Evolutionary conservation across 164 flowering plant species (phyloP).

Genomic region (Kalanchoe fedtschenkoi): DNA sequence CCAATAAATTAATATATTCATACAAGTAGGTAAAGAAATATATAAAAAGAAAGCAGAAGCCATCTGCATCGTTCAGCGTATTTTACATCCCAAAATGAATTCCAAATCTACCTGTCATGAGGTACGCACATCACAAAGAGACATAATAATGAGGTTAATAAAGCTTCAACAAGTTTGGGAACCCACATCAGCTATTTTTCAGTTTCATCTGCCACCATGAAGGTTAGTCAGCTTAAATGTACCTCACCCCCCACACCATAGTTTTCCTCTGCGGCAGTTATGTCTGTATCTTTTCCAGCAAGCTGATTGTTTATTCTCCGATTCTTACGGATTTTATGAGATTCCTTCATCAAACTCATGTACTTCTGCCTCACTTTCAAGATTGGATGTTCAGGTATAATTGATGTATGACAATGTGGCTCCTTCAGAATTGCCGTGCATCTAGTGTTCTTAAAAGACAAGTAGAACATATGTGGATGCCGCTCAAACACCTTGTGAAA

Average conservation of each 20-base stretch:
- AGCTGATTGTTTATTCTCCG: constrained; percentile 22
- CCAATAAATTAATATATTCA: too few species aligned
- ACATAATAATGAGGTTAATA: not conserved
- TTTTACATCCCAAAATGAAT: too few species aligned
- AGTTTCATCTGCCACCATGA: too few species aligned
- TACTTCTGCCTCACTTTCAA: constrained; percentile 55
- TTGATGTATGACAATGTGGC: constrained; percentile 32
- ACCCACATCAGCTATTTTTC: not conserved
- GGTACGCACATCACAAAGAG: not conserved
- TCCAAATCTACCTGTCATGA: too few species aligned
- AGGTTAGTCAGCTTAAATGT: too few species aligned
- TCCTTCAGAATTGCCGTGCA: constrained; percentile 78
- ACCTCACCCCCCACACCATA: too few species aligned
- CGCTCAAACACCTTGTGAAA: constrained; percentile 65
- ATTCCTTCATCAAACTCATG: constrained; percentile 43
- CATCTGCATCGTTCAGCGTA: too few species aligned
- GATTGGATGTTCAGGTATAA: constrained; percentile 55
- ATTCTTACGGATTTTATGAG: constrained; percentile 29
- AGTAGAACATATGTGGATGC: constrained; percentile 67
- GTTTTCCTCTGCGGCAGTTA: too few species aligned
- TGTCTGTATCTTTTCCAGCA: too few species aligned
- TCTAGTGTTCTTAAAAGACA: constrained; percentile 61
- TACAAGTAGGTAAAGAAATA: too few species aligned
- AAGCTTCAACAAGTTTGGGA: not conserved
- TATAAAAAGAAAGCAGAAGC: too few species aligned